Base-by-base conservation (phyloP, 78 protist genomes). In the Dictyostelium citrinum region DNA sequence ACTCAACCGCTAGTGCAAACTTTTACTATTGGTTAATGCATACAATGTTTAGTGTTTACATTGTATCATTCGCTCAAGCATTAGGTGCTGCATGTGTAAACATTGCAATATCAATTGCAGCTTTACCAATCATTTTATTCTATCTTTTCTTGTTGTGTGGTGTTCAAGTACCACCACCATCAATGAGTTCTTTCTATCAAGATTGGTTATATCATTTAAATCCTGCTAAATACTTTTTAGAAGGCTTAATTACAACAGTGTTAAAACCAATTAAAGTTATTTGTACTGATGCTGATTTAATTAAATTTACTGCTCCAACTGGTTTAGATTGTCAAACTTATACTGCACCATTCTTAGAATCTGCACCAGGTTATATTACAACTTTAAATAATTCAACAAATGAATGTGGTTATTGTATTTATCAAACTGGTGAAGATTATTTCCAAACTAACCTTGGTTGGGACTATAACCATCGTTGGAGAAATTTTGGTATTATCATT, bases 1-100 rank as follows among this genome's bases (percentile, higher is more conserved):
- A 68, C 22, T 83, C n/a, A 3, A 68, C 29, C n/a, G 58, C 71
- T 1, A 24, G 9, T 14, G 24, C 61, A 27, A 86, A 85, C 24
- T 81, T 90, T 82, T 90, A 90, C 27, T 81, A 55, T 24, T 90
- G 95, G 95, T 51, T 90, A 29, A 35, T 41, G 20, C 83, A 31
- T 31, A 61, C 76, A 24, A 29, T 90, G 33, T 81, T 45, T 20
- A 79, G 83, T 17, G 74, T 90, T 71, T 51, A 55, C 33, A 68
- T 78, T 49, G 88, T 80, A 10, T 70, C 77, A 70, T 70, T 70
- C 5, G 33, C 77, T 31, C 77, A 70, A 70, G 45, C 90, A 6
- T 29, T 90, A 5, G 95, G 79, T 31, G 95, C 95, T 1, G 79
- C 83, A 35, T 74, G 85, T 33, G 39, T 81, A 67, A 90, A 90